Evolutionary conservation across 2,329 filamentous ascomycete genomes (phyloP).

Genomic region (Catunica adiposa): DNA sequence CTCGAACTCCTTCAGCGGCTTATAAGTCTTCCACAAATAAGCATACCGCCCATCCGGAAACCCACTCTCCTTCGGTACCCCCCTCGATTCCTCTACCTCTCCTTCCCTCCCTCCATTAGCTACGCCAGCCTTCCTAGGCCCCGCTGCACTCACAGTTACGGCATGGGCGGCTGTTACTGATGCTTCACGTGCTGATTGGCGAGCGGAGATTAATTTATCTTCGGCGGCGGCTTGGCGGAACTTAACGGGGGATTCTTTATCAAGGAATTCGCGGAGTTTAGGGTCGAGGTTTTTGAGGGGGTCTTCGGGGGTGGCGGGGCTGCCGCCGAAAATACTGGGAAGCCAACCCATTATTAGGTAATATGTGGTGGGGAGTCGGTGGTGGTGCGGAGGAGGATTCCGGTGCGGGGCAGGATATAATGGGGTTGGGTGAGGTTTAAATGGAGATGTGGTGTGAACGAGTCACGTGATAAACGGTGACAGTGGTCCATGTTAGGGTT

Average conservation of each 20-base stretch:
- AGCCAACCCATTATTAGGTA: slow-evolving; percentile 37
- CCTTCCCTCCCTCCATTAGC: too few species aligned
- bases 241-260: slow-evolving; percentile 64
- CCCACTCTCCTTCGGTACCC: slow-evolving; percentile 32
- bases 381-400: background rate
- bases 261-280: slow-evolving; percentile 66
- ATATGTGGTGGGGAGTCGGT: background rate
- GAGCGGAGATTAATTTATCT: slow-evolving; percentile 11
- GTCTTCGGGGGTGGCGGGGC: slow-evolving; percentile 27
- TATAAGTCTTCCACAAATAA: slow-evolving; percentile 85
- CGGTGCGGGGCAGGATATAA: background rate
- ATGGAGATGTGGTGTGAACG: background rate
- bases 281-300: slow-evolving; percentile 65
- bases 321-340: slow-evolving; percentile 32
- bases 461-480: background rate
- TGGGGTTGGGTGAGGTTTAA: background rate
- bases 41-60: slow-evolving; percentile 52
- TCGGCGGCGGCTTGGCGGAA: slow-evolving; percentile 27
- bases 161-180: slow-evolving; percentile 8
- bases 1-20: slow-evolving; percentile 53
- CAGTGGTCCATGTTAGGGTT: background rate
- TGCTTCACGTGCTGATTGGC: slow-evolving; percentile 7
- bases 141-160: slow-evolving; percentile 12
- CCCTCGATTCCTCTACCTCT: slow-evolving; percentile 12
- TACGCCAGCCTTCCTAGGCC: background rate